Base-by-base conservation (phyloP, 140 eudicot genomes). In the Cichorium intybus region DNA sequence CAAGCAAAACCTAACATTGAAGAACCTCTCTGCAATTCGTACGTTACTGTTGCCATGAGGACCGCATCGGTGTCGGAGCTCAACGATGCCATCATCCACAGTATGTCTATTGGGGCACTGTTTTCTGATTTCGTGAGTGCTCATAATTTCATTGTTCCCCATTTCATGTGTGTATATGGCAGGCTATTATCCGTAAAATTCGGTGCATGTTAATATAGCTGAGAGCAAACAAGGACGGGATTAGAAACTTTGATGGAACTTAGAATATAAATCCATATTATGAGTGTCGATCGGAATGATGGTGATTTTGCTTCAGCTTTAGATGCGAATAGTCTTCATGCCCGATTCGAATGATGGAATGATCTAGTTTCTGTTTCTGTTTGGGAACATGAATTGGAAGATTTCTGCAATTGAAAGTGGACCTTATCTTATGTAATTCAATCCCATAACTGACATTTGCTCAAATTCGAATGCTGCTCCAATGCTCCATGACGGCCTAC, bases 121-220 rank as follows among this genome's bases (percentile, higher is more conserved):
- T 92, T 87, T 76, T 82, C 96, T 5, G 98, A 92, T 76, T 92
- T 85, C 71, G 98, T 92, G 61, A 77, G 79, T 74, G 24, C 62
- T 66, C 53, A 37, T 27, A 17, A 12, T 14, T 14, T 39, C 50
- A 4, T 8, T 21, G 10, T 21, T 63, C 54, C 51, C 35, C 5
- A 41, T 60, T 57, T 72, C 7, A 17, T 64, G 22, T 35, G 48
- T 22, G 21, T 39, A 29, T 16, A 69, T 27, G 24, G 20, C 20
- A 45, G 12, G 7, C 20, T 7, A 46, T 65, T 7, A 47, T 34
- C 20, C 12, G 15, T 57, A 34, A 53, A 47, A 46, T 23, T 65
- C 26, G 66, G 59, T 47, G 57, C 62, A 60, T 70, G 31, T 49
- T 17, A 41, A 55, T 3, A 24, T 16, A 6, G 10, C 10, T 4